Conservation (phyloP, 108 stramenopile genomes). For the Stephanodiscus minutulus region DNA sequence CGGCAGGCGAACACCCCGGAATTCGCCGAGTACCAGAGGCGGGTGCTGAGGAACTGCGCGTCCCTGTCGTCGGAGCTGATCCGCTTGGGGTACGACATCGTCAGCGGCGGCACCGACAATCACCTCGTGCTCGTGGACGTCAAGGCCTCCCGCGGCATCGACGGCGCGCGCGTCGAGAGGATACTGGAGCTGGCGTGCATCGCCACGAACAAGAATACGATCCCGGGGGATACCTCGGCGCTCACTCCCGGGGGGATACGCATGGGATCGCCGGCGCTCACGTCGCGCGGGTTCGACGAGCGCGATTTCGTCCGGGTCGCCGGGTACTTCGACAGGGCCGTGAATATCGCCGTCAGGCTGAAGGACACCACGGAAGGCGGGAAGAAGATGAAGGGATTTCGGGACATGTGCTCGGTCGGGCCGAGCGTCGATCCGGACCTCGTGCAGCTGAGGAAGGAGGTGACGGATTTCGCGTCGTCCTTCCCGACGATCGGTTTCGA, state of each 20-base stretch:
- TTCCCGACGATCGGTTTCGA: conserved; percentile 98
- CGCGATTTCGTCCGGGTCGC: conserved; percentile 97
- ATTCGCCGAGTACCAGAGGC: conserved; percentile 96
- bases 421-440: conserved; percentile 89
- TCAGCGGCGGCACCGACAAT: conserved; percentile 99
- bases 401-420: conserved; percentile 91
- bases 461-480: conserved; percentile 87
- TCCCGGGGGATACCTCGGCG: conserved; percentile 95
- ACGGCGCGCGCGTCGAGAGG: conserved; percentile 98
- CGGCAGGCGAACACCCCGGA: conserved; percentile 92
- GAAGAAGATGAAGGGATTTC: conserved; percentile 90
- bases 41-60: conserved; percentile 82
- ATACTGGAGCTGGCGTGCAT: conserved; percentile 96
- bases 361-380: conserved; percentile 83
- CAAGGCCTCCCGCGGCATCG: conserved; percentile 87
- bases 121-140: conserved; percentile 98
- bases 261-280: conserved; percentile 99
- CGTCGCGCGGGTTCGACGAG: conserved; percentile 96
- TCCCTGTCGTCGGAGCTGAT: conserved; percentile 79
- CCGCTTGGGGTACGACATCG: conserved; percentile 90
- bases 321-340: conserved; percentile 95
- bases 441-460: conserved; percentile 86
- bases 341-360: conserved; percentile 86
- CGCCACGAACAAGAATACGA: conserved; percentile 96
- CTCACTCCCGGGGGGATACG: conserved; percentile 98